Base-by-base conservation (phyloP, 2,329 filamentous ascomycete genomes). In the Colletotrichum somersetense region DNA sequence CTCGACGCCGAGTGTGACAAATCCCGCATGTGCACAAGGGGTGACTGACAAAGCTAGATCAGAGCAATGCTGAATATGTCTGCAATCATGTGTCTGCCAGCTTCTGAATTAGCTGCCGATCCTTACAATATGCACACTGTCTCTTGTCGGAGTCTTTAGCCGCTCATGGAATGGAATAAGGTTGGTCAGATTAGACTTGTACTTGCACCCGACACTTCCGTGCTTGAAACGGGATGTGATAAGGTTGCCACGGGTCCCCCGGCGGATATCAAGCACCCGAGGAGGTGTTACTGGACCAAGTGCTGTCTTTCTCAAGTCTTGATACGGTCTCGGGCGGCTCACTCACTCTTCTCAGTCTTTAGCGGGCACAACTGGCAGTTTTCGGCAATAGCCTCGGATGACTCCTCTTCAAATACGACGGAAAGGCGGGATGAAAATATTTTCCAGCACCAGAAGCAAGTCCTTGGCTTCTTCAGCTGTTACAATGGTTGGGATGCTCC, bases 401-500 rank as follows among this genome's bases (percentile, higher is more conserved):
- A 14, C 8, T 11, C 20, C 12, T 12, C 30, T 6, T n/a, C 10
- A 5, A 4, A 3, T n/a, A 16, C 20, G 3, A 4, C 18, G 5
- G 30, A n/a, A 12, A 16, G 20, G 11, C 23, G 5, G 12, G 35
- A 8, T 5, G 0, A 12, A 23, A 20, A 1, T 18, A 2, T 12
- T 30, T 12, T 42, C 35, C 48, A 52, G 33, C n/a, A 33, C 2
- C 44, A n/a, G 40, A 23, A 18, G 26, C 66, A 56, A 38, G 58
- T 64, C 3, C 5, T 50, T 5, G 59, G 52, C 1, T 57, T 40
- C 3, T 64, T 56, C 33, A 63, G 40, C 50, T 57, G 50, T 35
- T 63, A 42, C 10, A 38, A 58, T n/a, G n/a, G 63, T 18, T 26
- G 30, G 14, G 40, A 42, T 10, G 48, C 38, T 16, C 63, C 63